Evolutionary conservation across 306 rosid genomes (phyloP), one percentile per base, ranked within the genome.

Genomic region (Glycine latifolia): DNA sequence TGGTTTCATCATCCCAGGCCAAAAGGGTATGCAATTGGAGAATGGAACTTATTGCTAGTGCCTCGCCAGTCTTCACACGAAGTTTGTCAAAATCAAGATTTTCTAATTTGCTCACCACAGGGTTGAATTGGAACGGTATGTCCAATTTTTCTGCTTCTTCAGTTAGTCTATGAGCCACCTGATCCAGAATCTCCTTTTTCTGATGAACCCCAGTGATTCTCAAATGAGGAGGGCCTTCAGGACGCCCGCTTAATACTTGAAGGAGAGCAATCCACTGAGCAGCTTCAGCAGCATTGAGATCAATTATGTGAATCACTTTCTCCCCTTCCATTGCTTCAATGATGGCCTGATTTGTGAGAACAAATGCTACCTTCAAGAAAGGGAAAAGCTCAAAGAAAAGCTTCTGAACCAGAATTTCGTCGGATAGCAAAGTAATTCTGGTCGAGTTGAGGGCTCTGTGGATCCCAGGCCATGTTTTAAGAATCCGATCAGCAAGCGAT

Each of bases 161-260:
- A 13, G 73, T 88, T 58, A 94, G 82, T 61, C 87, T 84, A 81
- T 80, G 91, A 81, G 93, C 98, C 86, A 91, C 86, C 72, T 88
- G 94, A 47, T 94, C 96, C n/a, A 94, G 74, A 44, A 92, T 81
- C 84, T 89, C 97, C 72, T 90, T 92, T 83, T 78, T 91, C 56
- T 76, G 91, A 88, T 94, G 93, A 79, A 94, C 83, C 6, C 92
- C 96, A 0, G 96, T 94, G 76, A 94, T 92, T 87, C 94, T 87
- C 96, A 94, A 85, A 89, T 94, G 97, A 10, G 96, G 96, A 20
- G 98, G 93, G 10, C 98, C 98, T 86, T 94, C 98, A 0, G 92
- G 91, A n/a, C 97, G 89, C 0, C 86, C 85, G 58, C 92, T 88
- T 81, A 94, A 83, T 72, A 83, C 87, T 73, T 94, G 96, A 12